Conservation (phyloP, 495 filamentous ascomycete species). For the Talaromyces proteolyticus region DNA sequence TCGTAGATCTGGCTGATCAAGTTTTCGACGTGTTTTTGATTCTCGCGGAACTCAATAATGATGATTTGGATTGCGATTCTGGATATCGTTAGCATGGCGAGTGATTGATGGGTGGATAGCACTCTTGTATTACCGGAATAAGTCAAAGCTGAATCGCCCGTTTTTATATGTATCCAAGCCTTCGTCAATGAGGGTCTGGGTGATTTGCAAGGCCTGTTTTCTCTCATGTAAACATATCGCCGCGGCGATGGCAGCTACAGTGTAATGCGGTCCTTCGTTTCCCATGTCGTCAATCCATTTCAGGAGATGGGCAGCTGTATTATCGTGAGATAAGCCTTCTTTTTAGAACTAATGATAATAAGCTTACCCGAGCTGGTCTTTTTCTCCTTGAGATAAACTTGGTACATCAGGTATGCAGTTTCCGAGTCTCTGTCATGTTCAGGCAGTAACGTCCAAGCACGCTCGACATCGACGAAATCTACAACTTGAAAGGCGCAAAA, state of each 20-base stretch:
- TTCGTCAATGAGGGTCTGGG: not conserved
- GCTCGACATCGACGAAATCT: not conserved
- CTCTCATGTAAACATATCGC: not conserved
- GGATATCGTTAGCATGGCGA: not conserved
- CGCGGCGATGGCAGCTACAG: not conserved
- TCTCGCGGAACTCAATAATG: not conserved
- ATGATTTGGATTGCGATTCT: not conserved
- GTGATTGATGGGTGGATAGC: not conserved
- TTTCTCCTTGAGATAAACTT: not conserved
- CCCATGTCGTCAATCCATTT: not conserved
- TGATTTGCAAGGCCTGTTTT: constrained; percentile 13
- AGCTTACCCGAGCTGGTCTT: not conserved
- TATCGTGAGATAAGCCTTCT: not conserved
- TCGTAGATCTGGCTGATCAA: constrained; percentile 56
- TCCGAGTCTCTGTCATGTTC: not conserved
- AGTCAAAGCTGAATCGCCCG: not conserved
- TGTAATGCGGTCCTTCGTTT: not conserved
- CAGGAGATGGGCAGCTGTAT: not conserved
- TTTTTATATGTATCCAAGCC: not conserved
- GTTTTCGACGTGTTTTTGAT: constrained; percentile 59
- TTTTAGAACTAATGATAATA: not conserved
- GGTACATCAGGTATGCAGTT: constrained; percentile 2
- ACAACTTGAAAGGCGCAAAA: constrained; percentile 1
- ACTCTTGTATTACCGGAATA: not conserved
- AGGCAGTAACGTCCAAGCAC: not conserved